Base-by-base conservation (phyloP, 2,329 filamentous ascomycete species). In the Cytospora piceae region DNA sequence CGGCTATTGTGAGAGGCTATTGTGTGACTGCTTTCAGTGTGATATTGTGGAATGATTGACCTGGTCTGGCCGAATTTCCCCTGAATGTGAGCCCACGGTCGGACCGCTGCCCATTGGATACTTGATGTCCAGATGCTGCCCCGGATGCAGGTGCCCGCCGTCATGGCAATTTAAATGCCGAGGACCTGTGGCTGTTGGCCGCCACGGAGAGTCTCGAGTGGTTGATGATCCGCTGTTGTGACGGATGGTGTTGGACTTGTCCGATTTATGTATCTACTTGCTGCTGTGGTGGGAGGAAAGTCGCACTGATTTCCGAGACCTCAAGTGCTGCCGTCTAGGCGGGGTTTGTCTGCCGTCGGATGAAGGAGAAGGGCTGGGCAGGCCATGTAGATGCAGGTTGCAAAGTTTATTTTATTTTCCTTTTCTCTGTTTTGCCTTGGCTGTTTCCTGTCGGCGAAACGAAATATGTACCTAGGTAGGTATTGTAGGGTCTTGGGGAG, bases 271-370 rank as follows among this genome's bases (percentile, higher is more conserved):
- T 29, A 63, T 57, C 22, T 57, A 42, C 42, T 54, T 51, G 53
- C 29, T 32, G 15, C 22, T 52, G 58, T 49, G 22, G 34, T 3
- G 31, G 46, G 46, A 54, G 46, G 32, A 58, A n/a, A 39, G 59
- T 58, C 14, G 64, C 55, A 63, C 59, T 58, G 54, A n/a, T 37
- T 49, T 46, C 54, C 64, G 49, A 63, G 59, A 62, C 54, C 55
- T 15, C 14, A 14, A 11, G 12, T 37, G 32, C 32, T 58, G 63
- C 54, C 56, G 54, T 15, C 20, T 52, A 34, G 34, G 49, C 49
- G 37, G 39, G 42, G 15, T 14, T 49, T 20, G 46, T 24, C 3
- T 24, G 46, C n/a, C 22, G 9, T 49, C 46, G 11, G n/a, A 24
- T 9, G 7, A 22, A 9, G n/a, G n/a, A 49, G 17, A 49, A 49